Evolutionary conservation across 768 basidiomycete genomes (phyloP).

Genomic region (Suillus spraguei): DNA sequence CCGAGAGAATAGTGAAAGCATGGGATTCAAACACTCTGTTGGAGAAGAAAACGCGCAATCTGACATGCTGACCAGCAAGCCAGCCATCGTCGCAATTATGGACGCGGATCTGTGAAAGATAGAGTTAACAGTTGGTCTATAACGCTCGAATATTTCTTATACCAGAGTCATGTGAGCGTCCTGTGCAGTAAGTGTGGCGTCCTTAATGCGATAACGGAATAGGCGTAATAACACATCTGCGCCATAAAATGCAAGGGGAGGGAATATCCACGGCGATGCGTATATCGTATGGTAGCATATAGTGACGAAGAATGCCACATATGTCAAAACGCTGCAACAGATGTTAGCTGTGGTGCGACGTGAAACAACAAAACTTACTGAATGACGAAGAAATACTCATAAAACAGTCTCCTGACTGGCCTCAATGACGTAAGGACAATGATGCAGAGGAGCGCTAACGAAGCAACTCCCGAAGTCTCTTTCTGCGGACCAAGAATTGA

Average conservation of each 20-base stretch:
- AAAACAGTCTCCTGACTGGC: constrained; percentile 62
- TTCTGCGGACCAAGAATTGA: constrained; percentile 72
- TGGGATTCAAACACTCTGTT: constrained; percentile 79
- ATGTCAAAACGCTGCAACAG: constrained; percentile 47
- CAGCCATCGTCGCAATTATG: constrained; percentile 59
- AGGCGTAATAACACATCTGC: constrained; percentile 77
- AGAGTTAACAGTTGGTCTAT: constrained; percentile 1
- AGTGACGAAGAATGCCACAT: constrained; percentile 62
- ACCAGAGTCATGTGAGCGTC: constrained; percentile 76
- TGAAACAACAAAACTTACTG: constrained; percentile 58
- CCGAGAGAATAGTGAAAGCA: constrained; percentile 75
- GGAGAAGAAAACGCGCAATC: constrained; percentile 46
- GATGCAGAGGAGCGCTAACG: constrained; percentile 61
- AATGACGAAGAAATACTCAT: constrained; percentile 68
- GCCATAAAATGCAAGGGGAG: constrained; percentile 78
- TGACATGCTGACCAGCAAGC: constrained; percentile 58
- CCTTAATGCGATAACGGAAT: constrained; percentile 72
- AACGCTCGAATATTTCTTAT: constrained; percentile 19
- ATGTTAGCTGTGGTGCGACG: neutral
- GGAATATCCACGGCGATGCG: constrained; percentile 81
- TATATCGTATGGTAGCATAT: constrained; percentile 85
- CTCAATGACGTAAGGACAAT: constrained; percentile 67
- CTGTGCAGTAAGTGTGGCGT: constrained; percentile 66
- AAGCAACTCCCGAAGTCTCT: constrained; percentile 73
- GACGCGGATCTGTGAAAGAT: constrained; percentile 46